Base-by-base conservation (phyloP, 2,329 filamentous ascomycete genomes). In the Aureobasidium vineae region DNA sequence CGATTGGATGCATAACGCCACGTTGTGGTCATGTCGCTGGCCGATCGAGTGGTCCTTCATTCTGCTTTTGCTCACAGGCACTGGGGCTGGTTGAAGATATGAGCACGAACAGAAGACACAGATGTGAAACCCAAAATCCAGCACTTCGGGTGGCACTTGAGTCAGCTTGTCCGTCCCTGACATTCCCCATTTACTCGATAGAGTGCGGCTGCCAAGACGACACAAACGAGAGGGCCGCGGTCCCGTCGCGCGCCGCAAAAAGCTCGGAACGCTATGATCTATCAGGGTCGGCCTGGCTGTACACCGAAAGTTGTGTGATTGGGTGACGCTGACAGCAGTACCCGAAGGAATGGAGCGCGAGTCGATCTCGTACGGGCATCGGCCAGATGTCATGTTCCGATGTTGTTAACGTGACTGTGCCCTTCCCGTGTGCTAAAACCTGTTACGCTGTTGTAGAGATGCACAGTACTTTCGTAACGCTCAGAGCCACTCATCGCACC, bases 21-120 rank as follows among this genome's bases (percentile, higher is more conserved):
- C 61, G 61, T 56, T 65, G 61, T 65, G 40, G n/a, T 50, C 61
- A 65, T 65, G 61, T 65, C 61, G 45, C n/a, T n/a, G 50, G n/a
- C 49, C 50, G 60, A 10, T 64, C 7, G 31, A 41, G 41, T 36
- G 47, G 21, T 63, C 31, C 31, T 28, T 15, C 28, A 23, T 36
- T 23, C 7, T 36, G 11, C 7, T 36, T 47, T 31, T 28, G 13
- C 23, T 50, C 31, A 33, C 36, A 53, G 45, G 16, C 10, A 31
- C 33, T 52, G 43, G 21, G 11, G 31, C 21, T 2, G 33, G 19
- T 49, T 21, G 21, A 47, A 8, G 19, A n/a, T 63, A 38, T 52
- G 47, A 63, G 47, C 45, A 63, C 60, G 23, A 52, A 21, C 47
- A 41, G 60, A 28, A 36, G 5, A 63, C 19, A n/a, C 31, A 16